Conservation (phyloP, 1,139 yeast species). For the Ashbya aceris region DNA sequence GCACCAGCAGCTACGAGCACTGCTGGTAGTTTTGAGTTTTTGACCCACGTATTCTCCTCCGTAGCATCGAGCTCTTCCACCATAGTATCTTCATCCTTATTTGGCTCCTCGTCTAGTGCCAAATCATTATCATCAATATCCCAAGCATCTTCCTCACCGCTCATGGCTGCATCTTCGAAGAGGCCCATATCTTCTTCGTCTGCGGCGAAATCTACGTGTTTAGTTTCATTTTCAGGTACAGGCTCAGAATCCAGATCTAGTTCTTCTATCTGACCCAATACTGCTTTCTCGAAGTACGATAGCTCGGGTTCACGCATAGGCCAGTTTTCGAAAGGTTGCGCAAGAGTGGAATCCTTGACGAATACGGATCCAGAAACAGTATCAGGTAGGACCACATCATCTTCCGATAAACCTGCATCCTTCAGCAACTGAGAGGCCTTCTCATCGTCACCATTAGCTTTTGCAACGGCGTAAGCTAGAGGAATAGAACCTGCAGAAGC, state of each 20-base stretch:
- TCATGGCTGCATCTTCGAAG: slow-evolving; percentile 33
- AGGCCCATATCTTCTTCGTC: slow-evolving; percentile 31
- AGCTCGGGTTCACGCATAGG: slow-evolving; percentile 66
- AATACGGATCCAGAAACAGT: slow-evolving; percentile 14
- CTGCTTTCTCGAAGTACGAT: slow-evolving; percentile 79
- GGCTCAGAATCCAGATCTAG: slow-evolving; percentile 35
- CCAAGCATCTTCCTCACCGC: slow-evolving; percentile 52
- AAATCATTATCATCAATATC: slow-evolving; percentile 52
- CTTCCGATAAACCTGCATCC: slow-evolving; percentile 56
- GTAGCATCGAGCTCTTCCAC: slow-evolving; percentile 34
- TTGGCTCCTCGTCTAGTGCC: slow-evolving; percentile 58
- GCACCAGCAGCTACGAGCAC: slow-evolving; percentile 95
- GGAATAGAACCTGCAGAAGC: slow-evolving; percentile 76
- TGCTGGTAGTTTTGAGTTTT: slow-evolving; percentile 85
- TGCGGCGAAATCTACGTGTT: slow-evolving; percentile 16
- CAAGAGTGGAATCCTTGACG: slow-evolving; percentile 16
- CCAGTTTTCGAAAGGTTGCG: slow-evolving; percentile 49
- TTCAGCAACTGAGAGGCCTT: slow-evolving; percentile 63
- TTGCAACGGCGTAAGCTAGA: slow-evolving; percentile 88
- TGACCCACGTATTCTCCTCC: slow-evolving; percentile 58
- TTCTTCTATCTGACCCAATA: slow-evolving; percentile 68
- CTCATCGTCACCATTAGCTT: slow-evolving; percentile 71
- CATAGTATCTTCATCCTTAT: slow-evolving; percentile 40
- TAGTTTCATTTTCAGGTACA: slow-evolving; percentile 20
- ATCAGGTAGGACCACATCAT: slow-evolving; percentile 60